phyloP scores from a whole-genome alignment of 169 alveolate genomes.

The Cryptosporidium viatorum region DNA sequence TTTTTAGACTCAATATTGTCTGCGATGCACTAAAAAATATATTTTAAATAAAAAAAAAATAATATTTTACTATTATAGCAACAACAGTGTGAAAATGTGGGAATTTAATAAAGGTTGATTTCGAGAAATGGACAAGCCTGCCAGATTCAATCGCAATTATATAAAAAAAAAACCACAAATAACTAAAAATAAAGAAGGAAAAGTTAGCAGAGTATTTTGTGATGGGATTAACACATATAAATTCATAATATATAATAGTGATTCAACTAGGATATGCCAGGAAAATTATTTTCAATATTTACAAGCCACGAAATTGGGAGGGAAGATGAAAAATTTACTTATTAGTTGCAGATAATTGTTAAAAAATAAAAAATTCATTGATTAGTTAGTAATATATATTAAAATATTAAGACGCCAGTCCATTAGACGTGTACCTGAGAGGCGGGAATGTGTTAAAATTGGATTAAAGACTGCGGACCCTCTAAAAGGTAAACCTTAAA shows the following conservation, averaged over 20 bases:
- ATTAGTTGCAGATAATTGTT: neutral
- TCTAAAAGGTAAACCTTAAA: neutral
- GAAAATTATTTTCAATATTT: too few relatives aligned
- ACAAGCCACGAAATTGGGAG: neutral
- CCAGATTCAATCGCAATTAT: too few relatives aligned
- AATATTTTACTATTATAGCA: neutral
- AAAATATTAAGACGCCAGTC: conserved; percentile 30
- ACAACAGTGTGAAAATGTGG: neutral
- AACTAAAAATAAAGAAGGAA: too few relatives aligned
- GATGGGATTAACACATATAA: neutral
- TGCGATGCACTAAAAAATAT: neutral
- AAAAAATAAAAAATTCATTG: neutral
- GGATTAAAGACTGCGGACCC: conserved; percentile 13
- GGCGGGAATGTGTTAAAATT: conserved; percentile 32
- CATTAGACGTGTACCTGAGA: conserved; percentile 37
- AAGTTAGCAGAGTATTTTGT: neutral
- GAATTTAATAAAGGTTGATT: too few relatives aligned
- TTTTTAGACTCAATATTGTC: neutral
- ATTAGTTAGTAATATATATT: neutral
- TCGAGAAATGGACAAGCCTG: neutral
- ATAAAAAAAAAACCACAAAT: too few relatives aligned
- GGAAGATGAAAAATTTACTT: neutral
- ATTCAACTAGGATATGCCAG: too few relatives aligned
- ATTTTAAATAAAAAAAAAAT: neutral
- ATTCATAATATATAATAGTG: neutral